Evolutionary conservation across 1,284 basidiomycete species (phyloP).

Genomic region (Ustilago tritici): DNA sequence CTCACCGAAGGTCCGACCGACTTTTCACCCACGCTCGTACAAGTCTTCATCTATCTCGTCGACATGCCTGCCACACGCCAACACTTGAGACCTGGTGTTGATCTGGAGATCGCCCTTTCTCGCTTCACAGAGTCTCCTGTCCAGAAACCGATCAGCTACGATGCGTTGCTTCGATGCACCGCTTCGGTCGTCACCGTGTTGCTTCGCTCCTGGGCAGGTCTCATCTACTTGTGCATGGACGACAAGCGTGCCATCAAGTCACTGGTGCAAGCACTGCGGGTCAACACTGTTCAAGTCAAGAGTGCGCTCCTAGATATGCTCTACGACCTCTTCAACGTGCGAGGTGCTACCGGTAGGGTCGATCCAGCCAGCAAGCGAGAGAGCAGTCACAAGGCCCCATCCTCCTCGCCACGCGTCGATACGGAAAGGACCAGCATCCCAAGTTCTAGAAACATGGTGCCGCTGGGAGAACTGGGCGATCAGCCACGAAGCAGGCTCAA

Average conservation of each 20-base stretch:
- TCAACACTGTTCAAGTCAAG: constrained; percentile 84
- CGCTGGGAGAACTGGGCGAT: constrained; percentile 46
- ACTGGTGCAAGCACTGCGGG: constrained; percentile 84
- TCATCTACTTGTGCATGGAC: constrained; percentile 94
- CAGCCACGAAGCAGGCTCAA: constrained; percentile 74
- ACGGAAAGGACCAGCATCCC: constrained; percentile 1
- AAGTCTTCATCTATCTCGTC: constrained; percentile 83
- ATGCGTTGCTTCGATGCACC: constrained; percentile 77
- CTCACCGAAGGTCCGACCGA: constrained; percentile 89
- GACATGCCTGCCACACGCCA: constrained; percentile 86
- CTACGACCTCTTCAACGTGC: constrained; percentile 83
- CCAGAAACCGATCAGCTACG: constrained; percentile 73
- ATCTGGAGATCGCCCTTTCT: constrained; percentile 80
- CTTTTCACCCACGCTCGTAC: constrained; percentile 84
- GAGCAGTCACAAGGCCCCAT: constrained; percentile 26
- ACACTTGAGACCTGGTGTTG: constrained; percentile 83
- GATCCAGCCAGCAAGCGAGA: constrained; percentile 52
- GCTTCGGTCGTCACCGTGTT: constrained; percentile 82
- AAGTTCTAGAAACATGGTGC: constrained; percentile 11
- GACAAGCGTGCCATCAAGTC: constrained; percentile 86
- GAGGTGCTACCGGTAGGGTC: constrained; percentile 30
- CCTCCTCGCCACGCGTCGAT: constrained; percentile 26
- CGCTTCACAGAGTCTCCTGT: constrained; percentile 80
- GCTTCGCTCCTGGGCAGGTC: constrained; percentile 90
- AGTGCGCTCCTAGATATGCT: constrained; percentile 83